A percentile compares a stretch with the other conserved stretches of the same genome.
Conservation (phyloP, 805 yeast species). For the Tetrapisispora iriomotensis region DNA sequence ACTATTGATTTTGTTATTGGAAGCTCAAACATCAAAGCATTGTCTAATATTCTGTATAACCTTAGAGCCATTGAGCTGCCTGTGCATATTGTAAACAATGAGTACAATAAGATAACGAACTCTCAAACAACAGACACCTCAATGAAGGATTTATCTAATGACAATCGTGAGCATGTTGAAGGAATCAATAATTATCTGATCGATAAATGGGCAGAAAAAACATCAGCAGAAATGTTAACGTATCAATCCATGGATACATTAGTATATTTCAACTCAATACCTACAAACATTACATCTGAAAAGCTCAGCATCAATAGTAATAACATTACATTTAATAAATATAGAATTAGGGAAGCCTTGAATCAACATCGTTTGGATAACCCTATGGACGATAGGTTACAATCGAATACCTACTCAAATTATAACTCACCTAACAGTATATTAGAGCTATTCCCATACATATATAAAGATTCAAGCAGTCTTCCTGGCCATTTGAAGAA, state of each 20-base stretch:
- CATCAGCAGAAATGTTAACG: not conserved
- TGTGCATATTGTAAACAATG: not conserved
- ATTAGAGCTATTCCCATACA: not conserved
- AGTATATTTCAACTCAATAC: not conserved
- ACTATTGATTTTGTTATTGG: slow-evolving; percentile 12
- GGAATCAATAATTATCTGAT: not conserved
- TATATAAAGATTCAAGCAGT: not conserved
- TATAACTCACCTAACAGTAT: not conserved
- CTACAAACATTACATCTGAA: not conserved
- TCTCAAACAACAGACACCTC: too few relatives aligned
- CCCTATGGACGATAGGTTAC: not conserved
- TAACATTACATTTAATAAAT: not conserved
- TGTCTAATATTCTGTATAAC: slow-evolving; percentile 9
- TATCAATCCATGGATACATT: not conserved
- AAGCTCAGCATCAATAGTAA: not conserved
- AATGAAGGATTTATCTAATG: slow-evolving; percentile 5
- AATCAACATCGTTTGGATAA: not conserved
- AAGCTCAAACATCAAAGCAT: slow-evolving; percentile 4
- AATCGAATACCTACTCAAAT: not conserved
- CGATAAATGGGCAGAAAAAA: not conserved
- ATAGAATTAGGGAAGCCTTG: not conserved
- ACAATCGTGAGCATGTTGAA: slow-evolving; percentile 2
- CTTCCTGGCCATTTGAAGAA: not conserved
- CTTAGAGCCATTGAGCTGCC: slow-evolving; percentile 10
- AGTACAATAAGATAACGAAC: slow-evolving; percentile 10